Evolutionary conservation across 169 alveolate genomes (phyloP).

Genomic region (Plasmodium gallinaceum): DNA sequence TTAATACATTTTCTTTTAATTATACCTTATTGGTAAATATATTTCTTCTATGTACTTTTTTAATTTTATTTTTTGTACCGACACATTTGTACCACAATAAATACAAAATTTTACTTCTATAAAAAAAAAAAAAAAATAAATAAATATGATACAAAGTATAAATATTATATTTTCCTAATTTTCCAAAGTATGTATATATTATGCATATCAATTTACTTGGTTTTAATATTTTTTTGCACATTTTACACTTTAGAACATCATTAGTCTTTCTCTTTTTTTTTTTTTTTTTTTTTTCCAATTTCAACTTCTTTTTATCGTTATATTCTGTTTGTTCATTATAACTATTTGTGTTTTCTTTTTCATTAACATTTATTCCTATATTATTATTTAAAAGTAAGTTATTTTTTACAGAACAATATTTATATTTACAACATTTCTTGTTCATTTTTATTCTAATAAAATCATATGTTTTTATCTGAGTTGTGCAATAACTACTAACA

Average conservation of each 20-base stretch:
- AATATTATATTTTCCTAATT: background rate
- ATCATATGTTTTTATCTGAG: slow-evolving; percentile 10
- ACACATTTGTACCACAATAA: slow-evolving; percentile 66
- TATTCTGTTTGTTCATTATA: background rate
- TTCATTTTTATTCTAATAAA: slow-evolving; percentile 2
- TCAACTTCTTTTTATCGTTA: slow-evolving; percentile 73
- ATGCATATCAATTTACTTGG: slow-evolving; percentile 43
- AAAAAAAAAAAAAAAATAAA: background rate
- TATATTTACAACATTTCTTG: slow-evolving; percentile 21
- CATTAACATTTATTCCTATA: background rate
- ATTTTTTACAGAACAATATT: slow-evolving; percentile 4
- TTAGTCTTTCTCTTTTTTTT: slow-evolving; percentile 29
- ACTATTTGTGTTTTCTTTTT: background rate
- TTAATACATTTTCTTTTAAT: background rate
- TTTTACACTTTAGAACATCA: slow-evolving; percentile 39
- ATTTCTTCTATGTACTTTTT: slow-evolving; percentile 74
- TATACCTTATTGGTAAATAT: slow-evolving; percentile 61
- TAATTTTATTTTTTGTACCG: slow-evolving; percentile 59
- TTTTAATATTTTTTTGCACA: slow-evolving; percentile 44
- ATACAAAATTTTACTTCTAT: slow-evolving; percentile 59
- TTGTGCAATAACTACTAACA: slow-evolving; percentile 22
- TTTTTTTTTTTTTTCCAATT: slow-evolving; percentile 74
- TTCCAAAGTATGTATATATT: background rate
- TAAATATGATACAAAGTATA: background rate
- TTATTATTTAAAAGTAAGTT: slow-evolving; percentile 7